A percentile compares a stretch with the other conserved stretches of the same genome.
These are phyloP conservation scores for Capsicum pubescens DNA, from an alignment of 257 asterid genomes.

Conservation along the genomic window DNA sequence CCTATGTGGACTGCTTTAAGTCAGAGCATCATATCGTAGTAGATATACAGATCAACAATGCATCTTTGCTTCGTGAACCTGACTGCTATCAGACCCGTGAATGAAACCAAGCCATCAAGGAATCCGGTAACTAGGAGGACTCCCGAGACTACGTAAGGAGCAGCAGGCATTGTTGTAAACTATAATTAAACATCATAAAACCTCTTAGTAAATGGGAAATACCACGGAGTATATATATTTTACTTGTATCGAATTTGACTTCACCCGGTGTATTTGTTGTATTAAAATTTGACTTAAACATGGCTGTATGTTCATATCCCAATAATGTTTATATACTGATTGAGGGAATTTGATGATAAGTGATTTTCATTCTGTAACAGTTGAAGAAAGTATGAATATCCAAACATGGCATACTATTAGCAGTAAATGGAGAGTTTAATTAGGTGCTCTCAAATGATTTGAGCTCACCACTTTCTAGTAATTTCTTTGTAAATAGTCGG, in stretches of 20 bases:
- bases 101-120: not conserved
- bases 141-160: not conserved
- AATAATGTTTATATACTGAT: slow-evolving; percentile 3
- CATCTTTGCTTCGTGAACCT: not conserved
- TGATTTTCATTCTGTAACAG: not conserved
- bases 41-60: not conserved
- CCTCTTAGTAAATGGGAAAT: not conserved
- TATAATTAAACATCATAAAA: not conserved
- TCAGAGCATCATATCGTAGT: not conserved
- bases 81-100: not conserved
- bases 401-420: not conserved
- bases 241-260: not conserved
- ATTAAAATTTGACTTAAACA: not conserved
- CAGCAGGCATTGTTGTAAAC: slow-evolving; percentile 1
- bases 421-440: not conserved
- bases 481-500: not conserved
- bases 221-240: not conserved
- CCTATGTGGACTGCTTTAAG: slow-evolving; percentile 78
- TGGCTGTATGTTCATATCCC: slow-evolving; percentile 7
- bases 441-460: not conserved
- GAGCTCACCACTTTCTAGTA: not conserved
- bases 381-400: not conserved
- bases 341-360: not conserved
- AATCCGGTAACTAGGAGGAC: not conserved
- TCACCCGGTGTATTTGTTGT: not conserved